phyloP scores from a whole-genome alignment of 2,329 filamentous ascomycete species.

The Tolypocladium ophioglossoides region DNA sequence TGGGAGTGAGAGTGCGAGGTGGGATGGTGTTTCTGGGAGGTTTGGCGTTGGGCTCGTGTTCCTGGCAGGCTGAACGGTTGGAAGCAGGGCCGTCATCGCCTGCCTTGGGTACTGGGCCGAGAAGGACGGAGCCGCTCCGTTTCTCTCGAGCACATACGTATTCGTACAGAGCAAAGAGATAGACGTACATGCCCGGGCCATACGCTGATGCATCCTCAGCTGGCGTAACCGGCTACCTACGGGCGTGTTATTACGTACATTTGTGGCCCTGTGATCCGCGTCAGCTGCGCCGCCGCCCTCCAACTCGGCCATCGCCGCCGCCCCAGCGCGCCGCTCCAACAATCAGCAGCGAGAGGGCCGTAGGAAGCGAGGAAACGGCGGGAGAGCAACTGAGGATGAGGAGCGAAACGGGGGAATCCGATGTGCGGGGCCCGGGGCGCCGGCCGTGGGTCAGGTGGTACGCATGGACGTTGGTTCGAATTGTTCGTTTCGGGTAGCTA shows the following conservation, averaged over 20 bases:
- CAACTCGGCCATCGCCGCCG: background rate
- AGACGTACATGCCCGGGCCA: background rate
- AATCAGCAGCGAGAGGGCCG: background rate
- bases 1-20: background rate
- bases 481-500: background rate
- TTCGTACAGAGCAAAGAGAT: background rate
- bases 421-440: background rate
- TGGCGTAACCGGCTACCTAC: conserved; percentile 1
- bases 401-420: background rate
- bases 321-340: background rate
- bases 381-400: background rate
- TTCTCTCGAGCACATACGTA: background rate
- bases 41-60: background rate
- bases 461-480: background rate
- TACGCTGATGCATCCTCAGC: background rate
- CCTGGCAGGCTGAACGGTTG: background rate
- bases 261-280: conserved; percentile 5
- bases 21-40: background rate
- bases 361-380: background rate
- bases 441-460: background rate
- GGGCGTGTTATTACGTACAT: conserved; percentile 5
- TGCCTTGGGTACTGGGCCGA: background rate
- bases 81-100: background rate
- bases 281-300: conserved; percentile 4
- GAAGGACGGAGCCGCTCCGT: background rate